Percentiles rank a stretch among this genome's conserved stretches.
phyloP scores from a whole-genome alignment of 108 stramenopile genomes.

The Pseudonitzschia multistriata region DNA sequence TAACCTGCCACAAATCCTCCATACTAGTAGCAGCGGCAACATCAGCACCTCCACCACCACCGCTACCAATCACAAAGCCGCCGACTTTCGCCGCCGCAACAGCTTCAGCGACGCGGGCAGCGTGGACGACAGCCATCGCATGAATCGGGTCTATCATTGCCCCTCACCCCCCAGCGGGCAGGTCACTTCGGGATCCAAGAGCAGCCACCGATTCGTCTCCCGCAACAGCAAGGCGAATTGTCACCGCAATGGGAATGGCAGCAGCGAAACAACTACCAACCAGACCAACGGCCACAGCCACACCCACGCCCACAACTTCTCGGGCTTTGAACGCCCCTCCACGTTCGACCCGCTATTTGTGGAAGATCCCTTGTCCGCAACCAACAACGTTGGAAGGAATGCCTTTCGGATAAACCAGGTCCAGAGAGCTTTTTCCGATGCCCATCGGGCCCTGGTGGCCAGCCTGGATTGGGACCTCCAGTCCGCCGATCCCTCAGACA shows the following conservation, averaged over 20 bases:
- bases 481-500: constrained; percentile 31
- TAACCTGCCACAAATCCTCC: background rate
- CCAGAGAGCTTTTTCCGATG: constrained; percentile 83
- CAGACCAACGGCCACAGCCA: background rate
- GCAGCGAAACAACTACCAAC: constrained; percentile 45
- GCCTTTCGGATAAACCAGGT: constrained; percentile 91
- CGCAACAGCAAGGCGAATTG: background rate
- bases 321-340: constrained; percentile 36
- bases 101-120: constrained; percentile 42
- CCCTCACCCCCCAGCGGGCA: background rate
- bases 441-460: constrained; percentile 79
- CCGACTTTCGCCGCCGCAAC: constrained; percentile 50
- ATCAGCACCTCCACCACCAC: background rate
- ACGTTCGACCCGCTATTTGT: constrained; percentile 92
- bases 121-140: constrained; percentile 27
- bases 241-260: constrained; percentile 57
- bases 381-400: constrained; percentile 93
- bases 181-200: background rate
- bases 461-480: constrained; percentile 83
- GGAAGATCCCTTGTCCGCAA: constrained; percentile 85
- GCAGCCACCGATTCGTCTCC: background rate
- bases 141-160: constrained; percentile 3
- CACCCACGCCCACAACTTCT: background rate
- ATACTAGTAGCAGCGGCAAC: no score
- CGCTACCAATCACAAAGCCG: background rate